A percentile compares a stretch with the other conserved stretches of the same genome.
Conservation (phyloP, 176 grass and related monocot genomes). For the Avena atlantica region DNA sequence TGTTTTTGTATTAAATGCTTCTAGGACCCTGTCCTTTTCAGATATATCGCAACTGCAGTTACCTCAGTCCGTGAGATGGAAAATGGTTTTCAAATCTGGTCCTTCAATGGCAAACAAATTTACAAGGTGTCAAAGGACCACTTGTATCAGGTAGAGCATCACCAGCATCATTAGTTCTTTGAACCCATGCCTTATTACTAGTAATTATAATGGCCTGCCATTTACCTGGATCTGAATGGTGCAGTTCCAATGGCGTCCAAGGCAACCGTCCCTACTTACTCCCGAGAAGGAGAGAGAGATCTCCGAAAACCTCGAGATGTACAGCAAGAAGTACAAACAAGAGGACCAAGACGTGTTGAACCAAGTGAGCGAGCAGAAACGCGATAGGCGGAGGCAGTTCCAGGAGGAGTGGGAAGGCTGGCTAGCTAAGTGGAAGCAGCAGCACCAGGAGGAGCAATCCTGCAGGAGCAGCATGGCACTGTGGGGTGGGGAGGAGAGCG, state of each 20-base stretch:
- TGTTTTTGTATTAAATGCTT: not conserved
- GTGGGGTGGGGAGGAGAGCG: conserved; percentile 72
- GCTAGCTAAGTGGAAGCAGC: conserved; percentile 75
- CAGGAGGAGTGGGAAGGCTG: conserved; percentile 82
- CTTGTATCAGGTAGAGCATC: conserved; percentile 76
- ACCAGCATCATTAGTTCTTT: not conserved
- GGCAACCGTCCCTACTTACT: conserved; percentile 63
- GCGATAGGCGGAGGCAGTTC: conserved; percentile 65
- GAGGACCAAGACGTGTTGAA: conserved; percentile 76
- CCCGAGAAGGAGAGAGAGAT: conserved; percentile 81
- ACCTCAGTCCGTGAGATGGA: conserved; percentile 97
- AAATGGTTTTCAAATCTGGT: conserved; percentile 91
- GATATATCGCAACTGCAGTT: conserved; percentile 78
- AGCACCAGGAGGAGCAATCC: conserved; percentile 64
- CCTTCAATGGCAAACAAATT: conserved; percentile 77
- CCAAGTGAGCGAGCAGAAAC: conserved; percentile 66
- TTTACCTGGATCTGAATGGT: conserved; percentile 30
- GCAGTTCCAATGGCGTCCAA: conserved; percentile 89
- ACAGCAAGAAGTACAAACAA: conserved; percentile 86
- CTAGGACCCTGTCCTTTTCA: conserved; percentile 27
- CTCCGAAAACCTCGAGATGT: conserved; percentile 67
- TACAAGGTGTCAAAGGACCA: conserved; percentile 91
- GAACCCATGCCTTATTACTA: not conserved
- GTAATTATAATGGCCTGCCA: not conserved
- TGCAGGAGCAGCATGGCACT: conserved; percentile 49